Conservation (phyloP, 2,329 filamentous ascomycete species). For the Talaromyces sp. region DNA sequence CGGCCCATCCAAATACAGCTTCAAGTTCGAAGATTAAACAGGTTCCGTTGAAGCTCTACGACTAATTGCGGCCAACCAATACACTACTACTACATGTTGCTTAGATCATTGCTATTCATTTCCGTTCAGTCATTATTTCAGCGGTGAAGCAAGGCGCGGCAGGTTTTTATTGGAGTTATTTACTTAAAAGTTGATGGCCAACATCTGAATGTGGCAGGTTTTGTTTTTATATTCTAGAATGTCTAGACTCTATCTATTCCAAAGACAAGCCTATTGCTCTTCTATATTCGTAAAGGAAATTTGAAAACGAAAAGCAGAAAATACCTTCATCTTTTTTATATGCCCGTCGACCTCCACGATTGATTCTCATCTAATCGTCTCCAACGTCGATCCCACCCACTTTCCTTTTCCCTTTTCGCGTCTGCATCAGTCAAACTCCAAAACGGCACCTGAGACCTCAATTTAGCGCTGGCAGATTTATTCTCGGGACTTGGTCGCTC, state of each 20-base stretch:
- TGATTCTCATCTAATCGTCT: constrained; percentile 29
- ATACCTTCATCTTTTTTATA: background rate
- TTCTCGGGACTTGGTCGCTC: constrained; percentile 42
- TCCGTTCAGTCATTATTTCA: constrained; percentile 19
- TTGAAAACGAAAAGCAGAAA: background rate
- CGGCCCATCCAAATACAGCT: constrained; percentile 68
- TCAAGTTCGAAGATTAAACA: constrained; percentile 87
- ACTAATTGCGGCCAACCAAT: background rate
- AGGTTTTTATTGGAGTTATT: constrained; percentile 4
- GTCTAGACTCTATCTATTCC: background rate
- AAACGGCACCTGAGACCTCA: constrained; percentile 38
- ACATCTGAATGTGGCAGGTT: background rate
- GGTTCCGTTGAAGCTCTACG: background rate
- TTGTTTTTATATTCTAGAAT: background rate
- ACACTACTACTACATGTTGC: background rate
- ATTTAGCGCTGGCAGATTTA: constrained; percentile 32
- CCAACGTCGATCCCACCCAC: constrained; percentile 43
- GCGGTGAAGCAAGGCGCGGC: constrained; percentile 16
- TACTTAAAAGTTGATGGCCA: background rate
- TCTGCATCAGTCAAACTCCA: constrained; percentile 25
- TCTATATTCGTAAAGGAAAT: background rate
- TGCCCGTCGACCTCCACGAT: constrained; percentile 31
- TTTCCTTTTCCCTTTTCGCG: constrained; percentile 25
- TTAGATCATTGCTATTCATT: constrained; percentile 18
- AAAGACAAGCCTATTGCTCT: background rate